Evolutionary conservation across 2,329 filamentous ascomycete species (phyloP).

Genomic region (Onygenales sp.): DNA sequence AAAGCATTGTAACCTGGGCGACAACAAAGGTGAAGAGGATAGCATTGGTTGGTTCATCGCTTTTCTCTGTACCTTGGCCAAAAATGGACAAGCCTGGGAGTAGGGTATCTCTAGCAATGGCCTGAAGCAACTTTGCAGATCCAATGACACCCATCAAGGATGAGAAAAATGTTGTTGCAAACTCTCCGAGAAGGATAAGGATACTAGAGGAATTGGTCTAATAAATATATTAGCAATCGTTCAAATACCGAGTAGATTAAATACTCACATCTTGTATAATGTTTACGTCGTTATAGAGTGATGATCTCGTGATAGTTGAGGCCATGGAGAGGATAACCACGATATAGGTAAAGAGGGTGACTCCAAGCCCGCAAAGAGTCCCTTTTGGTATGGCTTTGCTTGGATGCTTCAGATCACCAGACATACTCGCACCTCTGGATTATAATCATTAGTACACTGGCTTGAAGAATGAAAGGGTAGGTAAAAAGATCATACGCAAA

Average conservation of each 20-base stretch:
- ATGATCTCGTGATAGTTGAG: conserved; percentile 61
- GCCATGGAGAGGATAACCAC: conserved; percentile 72
- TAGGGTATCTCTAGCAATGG: conserved; percentile 67
- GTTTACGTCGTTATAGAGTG: conserved; percentile 65
- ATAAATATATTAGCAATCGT: not conserved
- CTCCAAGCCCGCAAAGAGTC: conserved; percentile 66
- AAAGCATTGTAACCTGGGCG: conserved; percentile 70
- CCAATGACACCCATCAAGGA: conserved; percentile 81
- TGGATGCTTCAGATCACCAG: conserved; percentile 71
- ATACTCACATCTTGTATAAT: conserved; percentile 59
- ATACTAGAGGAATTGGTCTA: conserved; percentile 64
- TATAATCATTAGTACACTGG: conserved; percentile 28
- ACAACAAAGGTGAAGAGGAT: conserved; percentile 67
- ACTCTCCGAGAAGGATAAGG: conserved; percentile 70
- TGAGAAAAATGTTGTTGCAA: conserved; percentile 75
- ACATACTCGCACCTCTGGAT: conserved; percentile 70
- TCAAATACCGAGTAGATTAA: not conserved
- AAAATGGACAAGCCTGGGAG: conserved; percentile 68
- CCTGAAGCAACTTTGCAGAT: conserved; percentile 74
- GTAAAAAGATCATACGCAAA: conserved; percentile 38
- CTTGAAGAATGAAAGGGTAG: conserved; percentile 43
- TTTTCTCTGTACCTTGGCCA: conserved; percentile 59
- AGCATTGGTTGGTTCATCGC: conserved; percentile 67
- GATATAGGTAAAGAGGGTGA: conserved; percentile 68
- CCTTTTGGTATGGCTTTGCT: conserved; percentile 77